Conservation (phyloP, 345 rosid species). For the Mercurialis annua region DNA sequence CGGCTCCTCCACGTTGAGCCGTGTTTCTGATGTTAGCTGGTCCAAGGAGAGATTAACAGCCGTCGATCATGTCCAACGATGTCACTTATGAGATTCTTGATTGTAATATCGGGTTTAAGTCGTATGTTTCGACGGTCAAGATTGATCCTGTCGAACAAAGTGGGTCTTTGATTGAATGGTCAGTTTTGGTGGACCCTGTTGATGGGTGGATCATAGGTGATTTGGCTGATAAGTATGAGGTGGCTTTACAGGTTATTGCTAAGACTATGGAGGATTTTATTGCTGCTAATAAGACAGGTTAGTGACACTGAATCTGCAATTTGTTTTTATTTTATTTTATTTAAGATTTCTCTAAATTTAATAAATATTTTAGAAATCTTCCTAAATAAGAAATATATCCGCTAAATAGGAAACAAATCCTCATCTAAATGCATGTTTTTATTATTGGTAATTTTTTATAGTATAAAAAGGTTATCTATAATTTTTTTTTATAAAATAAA, state of each 20-base stretch:
- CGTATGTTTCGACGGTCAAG: slow-evolving; percentile 48
- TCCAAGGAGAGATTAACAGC: slow-evolving; percentile 46
- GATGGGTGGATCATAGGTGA: slow-evolving; percentile 41
- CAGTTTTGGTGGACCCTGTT: slow-evolving; percentile 51
- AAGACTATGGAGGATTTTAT: slow-evolving; percentile 33
- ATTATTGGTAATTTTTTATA: no score
- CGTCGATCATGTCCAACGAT: slow-evolving; percentile 35
- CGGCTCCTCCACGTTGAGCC: no score
- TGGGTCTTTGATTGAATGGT: slow-evolving; percentile 66
- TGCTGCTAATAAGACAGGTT: no score
- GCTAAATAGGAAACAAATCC: no score
- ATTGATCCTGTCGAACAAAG: slow-evolving; percentile 24
- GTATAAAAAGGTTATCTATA: no score
- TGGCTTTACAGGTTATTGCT: slow-evolving; percentile 31
- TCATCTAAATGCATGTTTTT: no score
- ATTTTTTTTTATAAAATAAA: no score
- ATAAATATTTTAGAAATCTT: no score
- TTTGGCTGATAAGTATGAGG: slow-evolving; percentile 37
- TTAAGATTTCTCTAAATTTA: no score
- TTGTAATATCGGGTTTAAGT: slow-evolving; percentile 50
- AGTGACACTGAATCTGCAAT: no score
- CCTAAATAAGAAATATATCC: no score
- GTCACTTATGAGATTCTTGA: slow-evolving; percentile 53
- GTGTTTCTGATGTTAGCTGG: slow-evolving; percentile 27
- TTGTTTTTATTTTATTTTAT: no score